Evolutionary conservation across 495 filamentous ascomycete genomes (phyloP).

Genomic region (Annulohypoxylon stygium): DNA sequence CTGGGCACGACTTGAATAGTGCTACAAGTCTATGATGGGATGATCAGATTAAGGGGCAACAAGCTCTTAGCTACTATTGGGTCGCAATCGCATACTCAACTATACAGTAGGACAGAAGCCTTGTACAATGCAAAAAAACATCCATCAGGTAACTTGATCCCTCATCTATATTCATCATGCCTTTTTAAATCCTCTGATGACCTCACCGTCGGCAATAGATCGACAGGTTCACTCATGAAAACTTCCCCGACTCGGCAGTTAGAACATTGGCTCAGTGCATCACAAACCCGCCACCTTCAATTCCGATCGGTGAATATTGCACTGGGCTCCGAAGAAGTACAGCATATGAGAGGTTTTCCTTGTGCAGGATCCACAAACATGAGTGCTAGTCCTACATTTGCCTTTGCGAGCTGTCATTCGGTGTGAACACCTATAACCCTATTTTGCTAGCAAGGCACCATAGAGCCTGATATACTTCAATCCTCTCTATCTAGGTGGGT

Average conservation of each 20-base stretch:
- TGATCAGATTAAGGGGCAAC: neutral
- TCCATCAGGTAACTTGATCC: neutral
- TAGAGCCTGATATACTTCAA: slow-evolving; percentile 27
- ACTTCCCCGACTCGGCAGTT: slow-evolving; percentile 27
- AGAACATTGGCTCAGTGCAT: slow-evolving; percentile 23
- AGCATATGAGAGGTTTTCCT: slow-evolving; percentile 38
- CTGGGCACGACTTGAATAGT: slow-evolving; percentile 4
- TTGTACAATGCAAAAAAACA: slow-evolving; percentile 28
- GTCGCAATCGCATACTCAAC: slow-evolving; percentile 18
- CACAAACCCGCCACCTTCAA: slow-evolving; percentile 32
- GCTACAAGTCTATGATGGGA: neutral
- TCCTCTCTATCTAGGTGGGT: slow-evolving; percentile 29
- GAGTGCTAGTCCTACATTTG: slow-evolving; percentile 18
- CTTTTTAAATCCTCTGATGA: neutral
- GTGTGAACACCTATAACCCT: slow-evolving; percentile 20
- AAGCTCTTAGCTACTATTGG: neutral
- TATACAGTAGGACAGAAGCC: slow-evolving; percentile 17
- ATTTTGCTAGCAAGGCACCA: slow-evolving; percentile 10
- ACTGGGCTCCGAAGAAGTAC: slow-evolving; percentile 29
- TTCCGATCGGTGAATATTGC: slow-evolving; percentile 45
- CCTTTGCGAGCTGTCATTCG: slow-evolving; percentile 5
- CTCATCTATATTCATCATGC: neutral
- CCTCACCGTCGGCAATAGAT: slow-evolving; percentile 19
- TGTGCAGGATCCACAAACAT: slow-evolving; percentile 35
- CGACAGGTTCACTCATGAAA: slow-evolving; percentile 23